Evolutionary conservation across 2,329 filamentous ascomycete species (phyloP).

Genomic region (Penicillium brevicompactum): DNA sequence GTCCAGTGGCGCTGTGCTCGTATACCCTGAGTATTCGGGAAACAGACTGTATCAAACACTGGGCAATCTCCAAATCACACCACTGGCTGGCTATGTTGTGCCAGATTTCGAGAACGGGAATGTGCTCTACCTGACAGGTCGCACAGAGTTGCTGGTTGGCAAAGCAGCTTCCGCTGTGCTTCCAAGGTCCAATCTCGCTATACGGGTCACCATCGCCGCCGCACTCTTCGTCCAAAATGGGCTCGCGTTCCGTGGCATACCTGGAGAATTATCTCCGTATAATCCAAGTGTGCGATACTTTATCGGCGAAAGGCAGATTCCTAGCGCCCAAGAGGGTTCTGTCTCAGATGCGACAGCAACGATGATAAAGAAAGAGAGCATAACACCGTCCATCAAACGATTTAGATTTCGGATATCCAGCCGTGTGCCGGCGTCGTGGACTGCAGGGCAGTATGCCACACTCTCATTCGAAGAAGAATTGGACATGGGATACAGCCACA

Average conservation of each 20-base stretch:
- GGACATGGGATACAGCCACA: constrained; percentile 75
- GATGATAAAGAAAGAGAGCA: constrained; percentile 58
- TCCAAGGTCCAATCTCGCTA: constrained; percentile 70
- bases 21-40: constrained; percentile 83
- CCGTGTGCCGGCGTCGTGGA: constrained; percentile 53
- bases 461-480: constrained; percentile 66
- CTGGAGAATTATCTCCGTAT: constrained; percentile 70
- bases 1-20: constrained; percentile 51
- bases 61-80: constrained; percentile 71
- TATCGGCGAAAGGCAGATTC: constrained; percentile 54
- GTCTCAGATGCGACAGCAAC: constrained; percentile 50
- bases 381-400: constrained; percentile 69
- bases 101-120: constrained; percentile 74
- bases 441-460: constrained; percentile 75
- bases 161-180: constrained; percentile 64
- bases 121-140: constrained; percentile 72
- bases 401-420: constrained; percentile 60
- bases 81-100: constrained; percentile 68
- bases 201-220: constrained; percentile 61
- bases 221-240: constrained; percentile 65
- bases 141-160: constrained; percentile 66
- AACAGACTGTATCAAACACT: constrained; percentile 79
- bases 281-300: constrained; percentile 73
- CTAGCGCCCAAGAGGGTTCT: not conserved
- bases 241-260: constrained; percentile 67